A percentile compares a stretch with the other conserved stretches of the same genome.
These are phyloP conservation scores for Cymodocea nodosa DNA, from an alignment of 116 monocot species.

Conservation along the genomic window DNA sequence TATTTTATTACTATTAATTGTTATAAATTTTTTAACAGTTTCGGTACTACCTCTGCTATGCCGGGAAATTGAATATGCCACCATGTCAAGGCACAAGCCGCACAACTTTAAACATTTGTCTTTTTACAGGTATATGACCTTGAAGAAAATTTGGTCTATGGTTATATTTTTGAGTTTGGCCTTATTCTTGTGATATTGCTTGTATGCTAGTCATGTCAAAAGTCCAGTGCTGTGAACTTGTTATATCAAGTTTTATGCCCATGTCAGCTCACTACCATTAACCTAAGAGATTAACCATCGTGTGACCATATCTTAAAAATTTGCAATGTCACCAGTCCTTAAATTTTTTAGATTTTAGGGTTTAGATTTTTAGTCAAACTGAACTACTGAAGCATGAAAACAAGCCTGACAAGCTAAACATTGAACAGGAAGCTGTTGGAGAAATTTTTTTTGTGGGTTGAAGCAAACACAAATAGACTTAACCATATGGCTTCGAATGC, in stretches of 20 bases:
- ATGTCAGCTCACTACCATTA: no score
- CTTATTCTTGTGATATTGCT: not conserved
- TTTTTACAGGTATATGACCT: conserved; percentile 51
- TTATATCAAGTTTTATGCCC: no score
- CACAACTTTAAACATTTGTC: conserved; percentile 40
- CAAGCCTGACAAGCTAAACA: not conserved
- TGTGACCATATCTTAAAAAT: no score
- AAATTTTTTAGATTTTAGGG: not conserved
- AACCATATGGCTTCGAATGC: conserved; percentile 51
- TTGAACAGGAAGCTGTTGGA: conserved; percentile 51
- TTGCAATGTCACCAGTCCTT: no score
- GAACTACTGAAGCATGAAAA: not conserved
- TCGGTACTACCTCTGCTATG: conserved; percentile 74
- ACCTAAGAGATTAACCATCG: no score
- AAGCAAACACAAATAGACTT: conserved; percentile 40
- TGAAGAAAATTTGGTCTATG: not conserved
- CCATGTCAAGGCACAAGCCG: conserved; percentile 57
- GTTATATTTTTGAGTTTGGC: not conserved
- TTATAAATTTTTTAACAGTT: conserved; percentile 33
- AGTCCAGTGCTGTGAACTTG: no score
- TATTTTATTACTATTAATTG: not conserved
- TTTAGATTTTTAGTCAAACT: not conserved
- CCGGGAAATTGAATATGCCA: conserved; percentile 57
- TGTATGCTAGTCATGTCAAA: not conserved
- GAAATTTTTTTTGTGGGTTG: conserved; percentile 53